A percentile compares a stretch with the other conserved stretches of the same genome.
These are phyloP conservation scores for Cyclotella choctawhatcheeana DNA, from an alignment of 108 stramenopile species.

Conservation along the genomic window DNA sequence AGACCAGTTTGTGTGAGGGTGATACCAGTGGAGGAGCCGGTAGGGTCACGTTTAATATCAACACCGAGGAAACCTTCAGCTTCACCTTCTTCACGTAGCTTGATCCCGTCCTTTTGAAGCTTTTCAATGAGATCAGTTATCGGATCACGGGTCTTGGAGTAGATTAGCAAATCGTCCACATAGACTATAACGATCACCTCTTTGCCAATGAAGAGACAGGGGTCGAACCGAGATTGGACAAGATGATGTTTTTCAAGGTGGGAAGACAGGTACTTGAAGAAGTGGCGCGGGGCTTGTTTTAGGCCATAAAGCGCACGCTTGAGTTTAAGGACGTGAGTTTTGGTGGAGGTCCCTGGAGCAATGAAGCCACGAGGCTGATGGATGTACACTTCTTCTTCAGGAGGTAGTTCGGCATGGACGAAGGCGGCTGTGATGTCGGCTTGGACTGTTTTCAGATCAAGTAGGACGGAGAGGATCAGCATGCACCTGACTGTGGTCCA, in stretches of 20 bases:
- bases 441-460: neutral
- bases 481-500: conserved; percentile 48
- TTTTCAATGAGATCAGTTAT: conserved; percentile 12
- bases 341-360: conserved; percentile 21
- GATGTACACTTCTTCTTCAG: conserved; percentile 50
- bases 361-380: conserved; percentile 44
- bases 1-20: conserved; percentile 3
- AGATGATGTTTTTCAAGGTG: conserved; percentile 22
- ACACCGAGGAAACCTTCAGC: conserved; percentile 37
- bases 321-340: conserved; percentile 26
- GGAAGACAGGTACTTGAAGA: conserved; percentile 32
- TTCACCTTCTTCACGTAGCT: conserved; percentile 14
- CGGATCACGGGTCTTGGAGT: neutral
- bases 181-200: conserved; percentile 41
- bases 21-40: no score
- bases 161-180: conserved; percentile 49
- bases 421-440: conserved; percentile 57
- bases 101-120: conserved; percentile 9
- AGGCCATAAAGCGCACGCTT: conserved; percentile 44
- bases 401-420: conserved; percentile 48
- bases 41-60: conserved; percentile 9
- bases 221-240: conserved; percentile 33
- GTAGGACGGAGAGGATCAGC: conserved; percentile 23
- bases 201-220: conserved; percentile 46
- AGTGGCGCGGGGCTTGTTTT: conserved; percentile 34